phyloP scores from a whole-genome alignment of 208 protist genomes.

The Porcisia deanei region DNA sequence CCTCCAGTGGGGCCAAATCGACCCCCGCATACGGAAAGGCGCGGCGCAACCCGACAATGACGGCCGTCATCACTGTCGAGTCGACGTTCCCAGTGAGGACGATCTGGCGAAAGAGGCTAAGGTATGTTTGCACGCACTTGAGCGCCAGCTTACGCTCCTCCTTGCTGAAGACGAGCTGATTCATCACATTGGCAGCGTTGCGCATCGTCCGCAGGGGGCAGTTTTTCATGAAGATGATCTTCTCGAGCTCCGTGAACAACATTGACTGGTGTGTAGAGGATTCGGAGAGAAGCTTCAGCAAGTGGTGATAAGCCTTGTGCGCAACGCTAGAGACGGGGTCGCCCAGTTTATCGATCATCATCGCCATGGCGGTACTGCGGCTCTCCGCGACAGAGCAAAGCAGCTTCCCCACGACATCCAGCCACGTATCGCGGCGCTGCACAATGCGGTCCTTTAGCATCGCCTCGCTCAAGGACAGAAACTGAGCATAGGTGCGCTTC shows the following conservation, averaged over 20 bases:
- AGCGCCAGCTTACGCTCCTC: slow-evolving; percentile 89
- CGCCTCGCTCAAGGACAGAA: slow-evolving; percentile 82
- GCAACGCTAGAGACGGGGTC: slow-evolving; percentile 72
- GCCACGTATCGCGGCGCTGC: slow-evolving; percentile 84
- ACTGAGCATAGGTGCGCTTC: slow-evolving; percentile 90
- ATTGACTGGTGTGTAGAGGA: slow-evolving; percentile 83
- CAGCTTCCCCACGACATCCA: slow-evolving; percentile 86
- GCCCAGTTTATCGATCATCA: slow-evolving; percentile 93
- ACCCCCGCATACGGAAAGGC: slow-evolving; percentile 92
- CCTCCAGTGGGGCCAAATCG: slow-evolving; percentile 76
- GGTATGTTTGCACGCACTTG: slow-evolving; percentile 89
- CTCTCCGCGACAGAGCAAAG: slow-evolving; percentile 83
- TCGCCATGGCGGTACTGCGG: slow-evolving; percentile 76
- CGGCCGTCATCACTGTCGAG: slow-evolving; percentile 87
- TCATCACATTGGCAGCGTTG: slow-evolving; percentile 90
- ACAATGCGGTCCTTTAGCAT: slow-evolving; percentile 90
- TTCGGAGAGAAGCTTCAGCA: slow-evolving; percentile 81
- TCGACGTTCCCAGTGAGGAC: slow-evolving; percentile 64
- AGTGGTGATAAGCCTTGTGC: slow-evolving; percentile 88
- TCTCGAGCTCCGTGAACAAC: slow-evolving; percentile 91
- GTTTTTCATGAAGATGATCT: slow-evolving; percentile 91
- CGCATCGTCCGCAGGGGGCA: slow-evolving; percentile 88
- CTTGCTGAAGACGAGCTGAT: slow-evolving; percentile 92
- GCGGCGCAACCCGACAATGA: slow-evolving; percentile 88
- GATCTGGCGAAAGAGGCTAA: slow-evolving; percentile 87